phyloP scores from a whole-genome alignment of 2,329 filamentous ascomycete species.

The Balansia obtecta region DNA sequence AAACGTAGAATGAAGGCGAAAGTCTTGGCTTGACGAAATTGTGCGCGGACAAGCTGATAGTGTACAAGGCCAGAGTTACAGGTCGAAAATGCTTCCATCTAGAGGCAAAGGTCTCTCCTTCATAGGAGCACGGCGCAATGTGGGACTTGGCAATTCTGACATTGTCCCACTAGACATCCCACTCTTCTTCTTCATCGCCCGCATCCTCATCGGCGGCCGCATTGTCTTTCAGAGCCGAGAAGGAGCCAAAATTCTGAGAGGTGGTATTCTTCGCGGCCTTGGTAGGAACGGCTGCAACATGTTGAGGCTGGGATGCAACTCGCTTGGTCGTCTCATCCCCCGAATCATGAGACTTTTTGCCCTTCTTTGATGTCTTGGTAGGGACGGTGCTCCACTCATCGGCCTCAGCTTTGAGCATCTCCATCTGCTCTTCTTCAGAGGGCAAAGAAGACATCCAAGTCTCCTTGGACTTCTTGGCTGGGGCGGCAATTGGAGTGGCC shows the following conservation, averaged over 20 bases:
- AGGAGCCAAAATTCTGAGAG: constrained; percentile 30
- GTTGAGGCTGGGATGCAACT: constrained; percentile 20
- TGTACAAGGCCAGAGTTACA: constrained; percentile 3
- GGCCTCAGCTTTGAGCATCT: constrained; percentile 37
- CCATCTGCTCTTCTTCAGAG: constrained; percentile 51
- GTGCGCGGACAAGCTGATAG: not conserved
- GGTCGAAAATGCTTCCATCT: not conserved
- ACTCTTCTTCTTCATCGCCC: constrained; percentile 34
- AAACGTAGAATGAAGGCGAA: not conserved
- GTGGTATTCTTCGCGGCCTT: constrained; percentile 19
- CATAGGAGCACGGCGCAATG: not conserved
- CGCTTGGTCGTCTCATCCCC: constrained; percentile 21
- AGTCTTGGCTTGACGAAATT: not conserved
- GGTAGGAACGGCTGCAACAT: constrained; percentile 14
- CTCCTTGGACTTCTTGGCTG: constrained; percentile 21
- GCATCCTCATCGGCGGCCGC: constrained; percentile 28
- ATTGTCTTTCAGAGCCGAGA: constrained; percentile 35
- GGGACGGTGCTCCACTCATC: constrained; percentile 51
- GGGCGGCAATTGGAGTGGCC: constrained; percentile 10
- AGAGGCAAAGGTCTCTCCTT: not conserved
- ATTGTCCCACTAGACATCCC: constrained; percentile 33
- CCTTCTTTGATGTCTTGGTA: constrained; percentile 31
- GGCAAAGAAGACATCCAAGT: constrained; percentile 40
- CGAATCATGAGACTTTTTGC: constrained; percentile 26
- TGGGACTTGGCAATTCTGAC: not conserved